These are phyloP conservation scores for Saccharum officinarum DNA, from an alignment of 176 grass and related monocot genomes.

Conservation along the genomic window DNA sequence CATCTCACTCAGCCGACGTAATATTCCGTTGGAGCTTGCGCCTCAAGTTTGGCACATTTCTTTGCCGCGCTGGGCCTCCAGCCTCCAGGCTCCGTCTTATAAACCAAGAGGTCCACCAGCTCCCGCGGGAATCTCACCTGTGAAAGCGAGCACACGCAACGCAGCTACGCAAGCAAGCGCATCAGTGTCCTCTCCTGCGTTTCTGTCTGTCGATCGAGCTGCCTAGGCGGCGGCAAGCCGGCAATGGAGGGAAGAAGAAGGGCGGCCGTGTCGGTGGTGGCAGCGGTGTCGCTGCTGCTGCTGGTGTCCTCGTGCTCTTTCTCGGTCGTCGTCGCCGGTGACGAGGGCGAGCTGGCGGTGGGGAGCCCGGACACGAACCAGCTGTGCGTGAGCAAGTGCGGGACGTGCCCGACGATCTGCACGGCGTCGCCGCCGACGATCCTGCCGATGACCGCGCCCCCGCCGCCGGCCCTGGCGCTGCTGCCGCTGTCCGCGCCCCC, in stretches of 20 bases:
- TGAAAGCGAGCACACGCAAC: constrained; percentile 38
- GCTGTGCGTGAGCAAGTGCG: constrained; percentile 65
- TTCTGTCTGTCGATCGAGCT: not conserved
- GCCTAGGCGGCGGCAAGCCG: not conserved
- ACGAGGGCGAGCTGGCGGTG: constrained; percentile 15
- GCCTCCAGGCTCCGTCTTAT: constrained; percentile 8
- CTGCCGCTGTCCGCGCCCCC: constrained; percentile 32
- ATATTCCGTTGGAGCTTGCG: constrained; percentile 49
- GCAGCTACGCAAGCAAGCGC: not conserved
- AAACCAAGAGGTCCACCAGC: constrained; percentile 25
- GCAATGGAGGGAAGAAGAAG: constrained; percentile 36
- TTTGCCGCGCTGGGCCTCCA: not conserved
- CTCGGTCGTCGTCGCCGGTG: not conserved
- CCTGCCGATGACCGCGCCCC: constrained; percentile 17
- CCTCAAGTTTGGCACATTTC: constrained; percentile 53
- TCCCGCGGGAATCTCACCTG: constrained; percentile 39
- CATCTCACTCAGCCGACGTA: not conserved
- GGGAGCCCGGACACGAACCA: constrained; percentile 43
- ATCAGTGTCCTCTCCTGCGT: not conserved
- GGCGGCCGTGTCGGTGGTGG: not conserved
- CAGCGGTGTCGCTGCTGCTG: not conserved
- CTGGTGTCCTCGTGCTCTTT: not conserved
- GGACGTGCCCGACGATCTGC: constrained; percentile 63
- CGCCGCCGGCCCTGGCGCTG: constrained; percentile 26
- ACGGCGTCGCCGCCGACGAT: constrained; percentile 52